phyloP scores from a whole-genome alignment of 257 asterid genomes.

The Knoxia roxburghii region DNA sequence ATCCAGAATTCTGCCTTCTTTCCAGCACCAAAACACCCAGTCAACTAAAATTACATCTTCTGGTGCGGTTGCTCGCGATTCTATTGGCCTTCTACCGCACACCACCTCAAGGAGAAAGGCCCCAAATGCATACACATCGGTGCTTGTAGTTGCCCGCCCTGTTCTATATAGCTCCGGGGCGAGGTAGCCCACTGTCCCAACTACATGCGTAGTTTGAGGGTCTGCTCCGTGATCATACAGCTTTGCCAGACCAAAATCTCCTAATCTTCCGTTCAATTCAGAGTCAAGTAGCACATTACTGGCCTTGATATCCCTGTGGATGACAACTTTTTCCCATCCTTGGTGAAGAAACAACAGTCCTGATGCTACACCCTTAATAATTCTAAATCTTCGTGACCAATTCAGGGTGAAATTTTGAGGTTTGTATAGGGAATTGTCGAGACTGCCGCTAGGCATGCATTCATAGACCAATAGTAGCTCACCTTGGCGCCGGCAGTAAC shows the following conservation, averaged over 20 bases:
- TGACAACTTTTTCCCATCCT: constrained; percentile 62
- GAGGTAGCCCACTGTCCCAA: too few relatives aligned
- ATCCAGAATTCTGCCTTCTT: constrained; percentile 34
- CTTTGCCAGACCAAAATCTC: constrained; percentile 62
- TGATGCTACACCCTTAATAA: constrained; percentile 55
- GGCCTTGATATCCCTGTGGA: too few relatives aligned
- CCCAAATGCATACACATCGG: constrained; percentile 62
- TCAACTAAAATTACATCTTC: constrained; percentile 42
- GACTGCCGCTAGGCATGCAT: constrained; percentile 66
- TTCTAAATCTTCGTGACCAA: constrained; percentile 47
- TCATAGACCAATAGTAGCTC: constrained; percentile 63
- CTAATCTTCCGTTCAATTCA: too few relatives aligned
- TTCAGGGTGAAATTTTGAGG: constrained; percentile 29
- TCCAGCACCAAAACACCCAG: constrained; percentile 46
- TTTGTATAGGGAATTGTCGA: constrained; percentile 42
- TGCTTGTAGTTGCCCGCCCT: constrained; percentile 52
- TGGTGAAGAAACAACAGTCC: constrained; percentile 57
- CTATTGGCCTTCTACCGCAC: constrained; percentile 61
- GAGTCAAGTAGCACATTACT: too few relatives aligned
- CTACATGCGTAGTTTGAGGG: constrained; percentile 60
- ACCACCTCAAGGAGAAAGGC: constrained; percentile 63
- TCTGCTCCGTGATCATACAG: constrained; percentile 62
- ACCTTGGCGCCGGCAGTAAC: constrained; percentile 52
- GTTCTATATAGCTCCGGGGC: constrained; percentile 61
- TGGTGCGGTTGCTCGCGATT: constrained; percentile 15